Evolutionary conservation across 768 basidiomycete genomes (phyloP).

Genomic region (Mycena rebaudengoi): DNA sequence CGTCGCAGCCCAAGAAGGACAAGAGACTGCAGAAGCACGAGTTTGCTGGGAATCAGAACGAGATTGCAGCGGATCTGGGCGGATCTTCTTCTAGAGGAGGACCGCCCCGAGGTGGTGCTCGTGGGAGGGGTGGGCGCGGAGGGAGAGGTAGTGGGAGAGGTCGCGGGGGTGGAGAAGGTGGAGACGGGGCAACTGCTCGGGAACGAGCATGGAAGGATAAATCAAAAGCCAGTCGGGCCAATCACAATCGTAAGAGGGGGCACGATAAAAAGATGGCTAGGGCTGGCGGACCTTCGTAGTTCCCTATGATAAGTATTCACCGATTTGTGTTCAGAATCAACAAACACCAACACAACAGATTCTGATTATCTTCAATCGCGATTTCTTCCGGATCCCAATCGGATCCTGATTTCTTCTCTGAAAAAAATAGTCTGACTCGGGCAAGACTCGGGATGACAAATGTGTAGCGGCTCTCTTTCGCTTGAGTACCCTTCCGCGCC

Average conservation of each 20-base stretch:
- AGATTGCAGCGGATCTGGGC: conserved; percentile 13
- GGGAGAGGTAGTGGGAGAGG: conserved; percentile 48
- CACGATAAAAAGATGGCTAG: conserved; percentile 90
- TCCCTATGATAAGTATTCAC: too few species aligned
- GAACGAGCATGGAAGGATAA: conserved; percentile 81
- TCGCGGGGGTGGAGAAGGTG: conserved; percentile 43
- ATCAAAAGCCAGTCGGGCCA: conserved; percentile 76
- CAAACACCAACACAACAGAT: too few species aligned
- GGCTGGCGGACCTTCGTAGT: conserved; percentile 53
- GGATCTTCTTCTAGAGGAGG: conserved; percentile 18
- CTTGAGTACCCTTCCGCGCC: not conserved
- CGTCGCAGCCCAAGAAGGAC: conserved; percentile 72
- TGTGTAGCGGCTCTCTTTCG: too few species aligned
- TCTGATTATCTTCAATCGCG: too few species aligned
- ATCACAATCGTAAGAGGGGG: conserved; percentile 81
- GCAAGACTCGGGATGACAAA: too few species aligned
- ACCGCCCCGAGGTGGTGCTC: conserved; percentile 37
- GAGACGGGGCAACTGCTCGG: conserved; percentile 51
- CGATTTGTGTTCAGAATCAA: too few species aligned
- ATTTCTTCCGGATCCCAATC: too few species aligned
- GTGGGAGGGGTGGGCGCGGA: conserved; percentile 52
- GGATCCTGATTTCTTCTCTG: too few species aligned
- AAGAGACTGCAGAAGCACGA: conserved; percentile 79
- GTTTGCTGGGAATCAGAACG: conserved; percentile 70
- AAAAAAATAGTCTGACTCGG: too few species aligned